Percentiles rank a stretch among this genome's conserved stretches.
Evolutionary conservation across 176 grass and related monocot genomes (phyloP).

Genomic region (Oryza glumipatula): DNA sequence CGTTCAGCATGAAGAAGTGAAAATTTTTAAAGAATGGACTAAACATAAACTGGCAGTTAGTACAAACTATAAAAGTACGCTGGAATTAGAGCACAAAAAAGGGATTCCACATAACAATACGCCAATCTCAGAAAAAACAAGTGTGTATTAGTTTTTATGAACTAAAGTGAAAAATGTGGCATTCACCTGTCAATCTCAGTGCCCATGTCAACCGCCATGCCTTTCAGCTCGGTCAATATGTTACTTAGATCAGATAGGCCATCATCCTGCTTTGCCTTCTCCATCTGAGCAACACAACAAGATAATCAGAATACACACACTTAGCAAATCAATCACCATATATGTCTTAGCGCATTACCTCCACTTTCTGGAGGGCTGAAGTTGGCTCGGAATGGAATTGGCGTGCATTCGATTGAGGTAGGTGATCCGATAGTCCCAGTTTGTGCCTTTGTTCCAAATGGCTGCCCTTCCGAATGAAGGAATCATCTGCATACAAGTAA

Average conservation of each 20-base stretch:
- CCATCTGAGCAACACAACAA: slow-evolving; percentile 46
- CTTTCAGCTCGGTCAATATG: slow-evolving; percentile 78
- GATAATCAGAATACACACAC: slow-evolving; percentile 18
- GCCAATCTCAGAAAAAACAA: not conserved
- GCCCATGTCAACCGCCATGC: slow-evolving; percentile 89
- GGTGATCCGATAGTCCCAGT: slow-evolving; percentile 56
- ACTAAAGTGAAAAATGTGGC: slow-evolving; percentile 1
- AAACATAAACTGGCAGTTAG: slow-evolving; percentile 3
- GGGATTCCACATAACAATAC: not conserved
- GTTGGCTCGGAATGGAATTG: slow-evolving; percentile 52
- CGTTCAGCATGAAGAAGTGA: not conserved
- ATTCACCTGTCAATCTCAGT: slow-evolving; percentile 77
- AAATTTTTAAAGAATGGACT: not conserved
- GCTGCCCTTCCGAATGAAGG: slow-evolving; percentile 66
- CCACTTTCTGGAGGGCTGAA: slow-evolving; percentile 66
- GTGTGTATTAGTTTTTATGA: not conserved
- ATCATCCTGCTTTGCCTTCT: slow-evolving; percentile 93
- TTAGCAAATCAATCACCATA: not conserved
- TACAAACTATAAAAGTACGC: not conserved
- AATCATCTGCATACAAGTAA: slow-evolving; percentile 67
- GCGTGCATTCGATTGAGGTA: slow-evolving; percentile 45
- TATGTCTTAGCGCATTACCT: slow-evolving; percentile 49
- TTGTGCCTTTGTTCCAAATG: slow-evolving; percentile 82
- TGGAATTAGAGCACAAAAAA: not conserved
- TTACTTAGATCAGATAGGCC: slow-evolving; percentile 73